A percentile compares a stretch with the other conserved stretches of the same genome.
phyloP scores from a whole-genome alignment of 768 basidiomycete species.

The Phanerochaete carnosa region DNA sequence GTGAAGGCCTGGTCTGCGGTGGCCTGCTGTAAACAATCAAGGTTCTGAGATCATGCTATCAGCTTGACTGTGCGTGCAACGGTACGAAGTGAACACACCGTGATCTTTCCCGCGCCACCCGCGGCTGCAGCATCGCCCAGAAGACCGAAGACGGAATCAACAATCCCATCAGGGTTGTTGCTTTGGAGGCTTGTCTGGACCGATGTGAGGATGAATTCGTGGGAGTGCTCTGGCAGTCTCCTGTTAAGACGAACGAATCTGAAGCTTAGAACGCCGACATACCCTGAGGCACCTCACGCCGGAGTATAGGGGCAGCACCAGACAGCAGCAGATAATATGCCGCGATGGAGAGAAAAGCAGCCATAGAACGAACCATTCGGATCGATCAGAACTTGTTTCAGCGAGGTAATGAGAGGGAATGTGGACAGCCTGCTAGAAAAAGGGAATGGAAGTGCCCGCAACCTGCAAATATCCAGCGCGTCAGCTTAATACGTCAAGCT shows the following conservation, averaged over 20 bases:
- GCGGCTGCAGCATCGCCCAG: conserved; percentile 64
- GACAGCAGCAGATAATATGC: conserved; percentile 29
- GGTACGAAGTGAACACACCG: conserved; percentile 30
- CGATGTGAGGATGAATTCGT: conserved; percentile 52
- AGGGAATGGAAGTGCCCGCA: conserved; percentile 20
- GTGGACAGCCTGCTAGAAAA: conserved; percentile 20
- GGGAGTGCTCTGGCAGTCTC: conserved; percentile 52
- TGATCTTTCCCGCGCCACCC: conserved; percentile 49
- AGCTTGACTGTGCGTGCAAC: not conserved
- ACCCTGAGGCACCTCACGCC: conserved; percentile 68
- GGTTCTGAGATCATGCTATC: conserved; percentile 33
- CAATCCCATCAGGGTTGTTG: conserved; percentile 58
- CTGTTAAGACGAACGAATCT: not conserved
- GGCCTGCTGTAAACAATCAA: conserved; percentile 62
- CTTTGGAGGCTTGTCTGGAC: conserved; percentile 44
- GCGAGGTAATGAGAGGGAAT: conserved; percentile 8
- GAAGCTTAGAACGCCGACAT: conserved; percentile 7
- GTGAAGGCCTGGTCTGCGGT: conserved; percentile 70
- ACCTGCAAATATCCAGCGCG: conserved; percentile 1
- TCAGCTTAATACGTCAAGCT: not conserved
- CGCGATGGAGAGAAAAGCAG: conserved; percentile 31
- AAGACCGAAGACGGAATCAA: conserved; percentile 62
- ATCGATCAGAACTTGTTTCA: not conserved
- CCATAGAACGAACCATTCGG: conserved; percentile 25
- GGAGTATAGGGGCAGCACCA: conserved; percentile 41